Percentiles rank a stretch among this genome's conserved stretches.
Evolutionary conservation across 225 moss, liverwort and hornwort genomes (phyloP).

Genomic region (Ulota crispa): DNA sequence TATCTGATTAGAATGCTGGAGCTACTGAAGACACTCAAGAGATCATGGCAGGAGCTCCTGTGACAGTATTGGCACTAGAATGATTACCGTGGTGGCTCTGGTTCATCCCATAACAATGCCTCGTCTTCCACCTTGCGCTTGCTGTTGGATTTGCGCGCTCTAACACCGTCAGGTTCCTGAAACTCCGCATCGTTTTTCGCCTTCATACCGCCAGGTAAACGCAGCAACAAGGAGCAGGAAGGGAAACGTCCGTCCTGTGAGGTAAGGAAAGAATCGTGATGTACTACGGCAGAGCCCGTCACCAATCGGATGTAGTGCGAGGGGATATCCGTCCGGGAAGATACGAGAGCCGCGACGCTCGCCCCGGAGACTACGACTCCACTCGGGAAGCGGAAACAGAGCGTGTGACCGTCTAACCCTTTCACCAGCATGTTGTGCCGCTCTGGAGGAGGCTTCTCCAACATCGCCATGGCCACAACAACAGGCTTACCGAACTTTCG

Average conservation of each 20-base stretch:
- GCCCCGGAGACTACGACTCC: constrained; percentile 38
- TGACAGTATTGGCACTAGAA: not conserved
- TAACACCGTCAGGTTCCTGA: constrained; percentile 56
- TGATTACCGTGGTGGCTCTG: constrained; percentile 47
- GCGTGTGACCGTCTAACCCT: constrained; percentile 68
- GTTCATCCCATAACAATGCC: constrained; percentile 45
- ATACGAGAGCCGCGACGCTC: constrained; percentile 44
- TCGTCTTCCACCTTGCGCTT: constrained; percentile 82
- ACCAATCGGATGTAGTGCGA: constrained; percentile 48
- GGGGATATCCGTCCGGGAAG: constrained; percentile 47
- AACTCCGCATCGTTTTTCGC: constrained; percentile 67
- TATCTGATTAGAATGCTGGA: not conserved
- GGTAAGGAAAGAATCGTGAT: constrained; percentile 27
- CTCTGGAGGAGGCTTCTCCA: not conserved
- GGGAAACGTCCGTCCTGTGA: constrained; percentile 54
- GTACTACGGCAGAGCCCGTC: constrained; percentile 56
- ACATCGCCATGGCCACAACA: constrained; percentile 1
- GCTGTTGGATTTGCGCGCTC: constrained; percentile 44
- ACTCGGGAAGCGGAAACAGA: constrained; percentile 55
- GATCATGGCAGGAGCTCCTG: not conserved
- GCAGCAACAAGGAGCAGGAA: constrained; percentile 64
- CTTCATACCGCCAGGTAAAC: constrained; percentile 74
- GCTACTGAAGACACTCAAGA: not conserved
- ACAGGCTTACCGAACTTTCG: not conserved
- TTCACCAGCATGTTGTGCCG: constrained; percentile 59